phyloP scores from a whole-genome alignment of 805 yeast genomes.

The Ogataea saltuana region DNA sequence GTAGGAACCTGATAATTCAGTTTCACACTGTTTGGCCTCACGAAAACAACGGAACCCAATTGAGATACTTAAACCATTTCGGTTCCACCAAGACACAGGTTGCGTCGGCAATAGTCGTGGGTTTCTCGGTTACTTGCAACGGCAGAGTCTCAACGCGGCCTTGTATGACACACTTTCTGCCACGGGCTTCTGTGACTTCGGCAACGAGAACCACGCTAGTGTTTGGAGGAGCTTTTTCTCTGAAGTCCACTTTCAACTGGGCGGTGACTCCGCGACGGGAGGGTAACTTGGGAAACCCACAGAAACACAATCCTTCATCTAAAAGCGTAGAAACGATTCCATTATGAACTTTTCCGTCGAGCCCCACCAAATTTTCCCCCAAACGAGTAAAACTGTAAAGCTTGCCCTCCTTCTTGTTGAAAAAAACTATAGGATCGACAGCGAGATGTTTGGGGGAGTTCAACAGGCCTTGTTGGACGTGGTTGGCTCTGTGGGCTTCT shows the following conservation, averaged over 20 bases:
- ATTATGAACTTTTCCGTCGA: constrained; percentile 74
- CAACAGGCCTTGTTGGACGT: constrained; percentile 71
- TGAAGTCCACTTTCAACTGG: constrained; percentile 61
- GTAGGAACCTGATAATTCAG: too few relatives aligned
- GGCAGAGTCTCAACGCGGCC: constrained; percentile 63
- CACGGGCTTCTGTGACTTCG: constrained; percentile 61
- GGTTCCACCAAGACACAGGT: constrained; percentile 81
- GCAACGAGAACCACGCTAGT: constrained; percentile 69
- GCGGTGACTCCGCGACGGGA: constrained; percentile 90
- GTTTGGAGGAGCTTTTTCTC: constrained; percentile 59
- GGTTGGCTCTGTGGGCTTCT: constrained; percentile 56
- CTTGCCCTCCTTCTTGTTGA: constrained; percentile 50
- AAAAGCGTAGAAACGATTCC: constrained; percentile 77
- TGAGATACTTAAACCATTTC: constrained; percentile 75
- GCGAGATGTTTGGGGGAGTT: constrained; percentile 68
- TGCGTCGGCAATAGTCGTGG: constrained; percentile 50
- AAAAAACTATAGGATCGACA: constrained; percentile 72
- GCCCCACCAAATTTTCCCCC: constrained; percentile 65
- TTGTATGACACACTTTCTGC: constrained; percentile 77
- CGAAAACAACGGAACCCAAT: constrained; percentile 48
- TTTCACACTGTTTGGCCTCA: too few relatives aligned
- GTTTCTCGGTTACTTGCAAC: constrained; percentile 15
- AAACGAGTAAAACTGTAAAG: constrained; percentile 68
- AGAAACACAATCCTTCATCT: constrained; percentile 82
- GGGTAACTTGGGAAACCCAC: constrained; percentile 84